Evolutionary conservation across 805 yeast genomes (phyloP).

Genomic region (Saccharomycopsis fodiens): DNA sequence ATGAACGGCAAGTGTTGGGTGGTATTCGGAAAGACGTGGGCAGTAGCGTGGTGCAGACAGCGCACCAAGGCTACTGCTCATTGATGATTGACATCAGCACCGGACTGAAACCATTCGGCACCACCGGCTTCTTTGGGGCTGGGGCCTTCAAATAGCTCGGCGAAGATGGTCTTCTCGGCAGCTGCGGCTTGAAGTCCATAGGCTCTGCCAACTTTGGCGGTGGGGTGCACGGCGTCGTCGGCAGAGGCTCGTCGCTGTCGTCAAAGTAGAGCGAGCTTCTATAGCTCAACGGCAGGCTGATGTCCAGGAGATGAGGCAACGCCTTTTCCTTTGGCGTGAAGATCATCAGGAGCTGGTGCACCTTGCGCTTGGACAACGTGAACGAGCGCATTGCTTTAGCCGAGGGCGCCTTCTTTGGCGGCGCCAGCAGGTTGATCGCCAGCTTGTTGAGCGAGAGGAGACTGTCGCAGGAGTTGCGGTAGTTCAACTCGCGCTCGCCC

Average conservation of each 20-base stretch:
- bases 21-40: no score
- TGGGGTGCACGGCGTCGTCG: not conserved
- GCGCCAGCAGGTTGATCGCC: slow-evolving; percentile 9
- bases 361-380: slow-evolving; percentile 11
- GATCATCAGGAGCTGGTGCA: slow-evolving; percentile 14
- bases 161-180: not conserved
- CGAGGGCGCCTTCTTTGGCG: slow-evolving; percentile 1
- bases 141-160: not conserved
- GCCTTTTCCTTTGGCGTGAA: slow-evolving; percentile 10
- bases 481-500: not conserved
- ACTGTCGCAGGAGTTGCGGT: slow-evolving; percentile 15
- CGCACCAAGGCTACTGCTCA: no score
- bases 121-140: not conserved
- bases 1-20: no score
- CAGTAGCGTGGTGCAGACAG: no score
- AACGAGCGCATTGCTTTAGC: slow-evolving; percentile 7
- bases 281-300: slow-evolving; percentile 10
- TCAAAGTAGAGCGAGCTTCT: slow-evolving; percentile 14
- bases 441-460: slow-evolving; percentile 19
- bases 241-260: not conserved
- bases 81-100: not conserved
- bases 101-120: slow-evolving; percentile 14
- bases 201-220: not conserved
- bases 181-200: not conserved
- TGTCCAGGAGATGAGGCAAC: slow-evolving; percentile 1